These are phyloP conservation scores for Cystofilobasidium macerans DNA, from an alignment of 768 basidiomycete species.

Conservation along the genomic window DNA sequence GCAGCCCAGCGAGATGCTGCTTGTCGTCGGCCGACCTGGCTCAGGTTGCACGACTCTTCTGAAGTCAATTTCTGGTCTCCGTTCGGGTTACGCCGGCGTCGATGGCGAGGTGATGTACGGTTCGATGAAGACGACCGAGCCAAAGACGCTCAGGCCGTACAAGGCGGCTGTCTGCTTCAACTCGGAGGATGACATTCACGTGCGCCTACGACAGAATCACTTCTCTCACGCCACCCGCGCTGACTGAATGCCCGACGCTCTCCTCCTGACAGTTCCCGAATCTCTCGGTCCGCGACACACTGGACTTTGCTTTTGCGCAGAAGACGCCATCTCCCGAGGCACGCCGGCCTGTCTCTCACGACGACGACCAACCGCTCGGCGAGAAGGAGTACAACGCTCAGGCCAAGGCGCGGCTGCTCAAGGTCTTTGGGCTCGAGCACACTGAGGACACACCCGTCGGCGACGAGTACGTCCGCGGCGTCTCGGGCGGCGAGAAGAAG, in stretches of 20 bases:
- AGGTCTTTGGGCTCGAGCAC: too few relatives aligned
- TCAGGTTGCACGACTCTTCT: constrained; percentile 1
- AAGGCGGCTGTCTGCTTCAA: constrained; percentile 28
- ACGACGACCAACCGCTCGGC: too few relatives aligned
- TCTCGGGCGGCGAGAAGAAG: constrained; percentile 22
- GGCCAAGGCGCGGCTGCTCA: too few relatives aligned
- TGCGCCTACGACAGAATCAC: too few relatives aligned
- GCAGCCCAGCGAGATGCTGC: constrained; percentile 14
- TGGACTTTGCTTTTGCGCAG: constrained; percentile 13
- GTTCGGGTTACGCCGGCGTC: too few relatives aligned
- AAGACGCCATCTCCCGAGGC: constrained; percentile 1
- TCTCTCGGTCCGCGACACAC: constrained; percentile 20
- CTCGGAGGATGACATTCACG: constrained; percentile 26
- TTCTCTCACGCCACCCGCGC: too few relatives aligned
- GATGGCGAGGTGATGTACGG: too few relatives aligned
- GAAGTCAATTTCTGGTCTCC: too few relatives aligned
- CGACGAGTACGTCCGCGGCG: constrained; percentile 21
- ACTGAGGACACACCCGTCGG: not conserved
- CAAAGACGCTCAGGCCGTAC: too few relatives aligned
- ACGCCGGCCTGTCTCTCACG: not conserved
- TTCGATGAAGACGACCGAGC: too few relatives aligned
- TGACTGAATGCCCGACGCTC: too few relatives aligned
- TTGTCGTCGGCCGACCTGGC: constrained; percentile 24
- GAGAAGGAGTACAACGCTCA: too few relatives aligned
- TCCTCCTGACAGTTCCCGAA: constrained; percentile 14